phyloP scores from a whole-genome alignment of 1,284 basidiomycete species.

The Cutaneotrichosporon sp. region DNA sequence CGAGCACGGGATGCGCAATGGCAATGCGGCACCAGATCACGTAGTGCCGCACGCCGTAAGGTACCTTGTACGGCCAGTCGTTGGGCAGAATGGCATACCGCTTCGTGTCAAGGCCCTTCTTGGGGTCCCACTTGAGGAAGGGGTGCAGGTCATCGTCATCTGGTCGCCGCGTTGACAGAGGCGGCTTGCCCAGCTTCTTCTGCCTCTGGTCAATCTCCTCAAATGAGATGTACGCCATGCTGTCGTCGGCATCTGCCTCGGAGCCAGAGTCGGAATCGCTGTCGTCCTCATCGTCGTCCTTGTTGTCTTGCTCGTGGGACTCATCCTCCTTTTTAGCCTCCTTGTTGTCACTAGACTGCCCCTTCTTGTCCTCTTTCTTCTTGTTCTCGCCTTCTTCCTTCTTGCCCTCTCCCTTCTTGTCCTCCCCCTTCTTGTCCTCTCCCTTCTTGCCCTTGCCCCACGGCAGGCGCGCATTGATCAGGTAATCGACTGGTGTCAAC shows the following conservation, averaged over 20 bases:
- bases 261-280: constrained; percentile 5
- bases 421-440: background rate
- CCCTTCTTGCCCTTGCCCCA: constrained; percentile 6
- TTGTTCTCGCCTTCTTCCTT: background rate
- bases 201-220: constrained; percentile 5
- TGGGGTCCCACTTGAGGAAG: constrained; percentile 28
- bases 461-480: constrained; percentile 5
- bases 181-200: constrained; percentile 9
- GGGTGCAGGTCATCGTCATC: constrained; percentile 20
- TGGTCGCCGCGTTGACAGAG: too few species aligned
- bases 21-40: constrained; percentile 45
- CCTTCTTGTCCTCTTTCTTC: background rate
- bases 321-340: too few species aligned
- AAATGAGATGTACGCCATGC: constrained; percentile 1
- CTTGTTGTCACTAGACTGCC: too few species aligned
- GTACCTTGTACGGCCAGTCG: constrained; percentile 47
- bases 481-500: background rate
- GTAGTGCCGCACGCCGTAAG: constrained; percentile 41
- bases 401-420: background rate
- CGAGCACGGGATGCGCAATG: constrained; percentile 41
- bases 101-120: constrained; percentile 23
- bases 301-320: background rate
- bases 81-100: constrained; percentile 42
- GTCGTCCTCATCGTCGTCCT: background rate
- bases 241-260: background rate